These are phyloP conservation scores for Penicillium sp. DNA, from an alignment of 2,329 filamentous ascomycete species.

Conservation along the genomic window DNA sequence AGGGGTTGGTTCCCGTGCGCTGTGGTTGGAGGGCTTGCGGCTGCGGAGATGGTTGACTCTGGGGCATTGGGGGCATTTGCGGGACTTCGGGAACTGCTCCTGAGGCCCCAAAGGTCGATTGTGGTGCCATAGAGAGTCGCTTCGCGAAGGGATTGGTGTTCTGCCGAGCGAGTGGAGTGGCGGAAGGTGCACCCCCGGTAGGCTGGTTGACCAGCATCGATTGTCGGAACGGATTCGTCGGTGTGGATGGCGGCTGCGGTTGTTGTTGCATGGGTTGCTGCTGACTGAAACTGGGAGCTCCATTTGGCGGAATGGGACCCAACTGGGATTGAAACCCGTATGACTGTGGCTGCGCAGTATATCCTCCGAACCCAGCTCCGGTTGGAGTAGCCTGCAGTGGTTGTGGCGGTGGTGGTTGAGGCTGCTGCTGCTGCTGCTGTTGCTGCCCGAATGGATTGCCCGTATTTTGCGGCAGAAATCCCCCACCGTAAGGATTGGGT, in stretches of 20 bases:
- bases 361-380: conserved; percentile 78
- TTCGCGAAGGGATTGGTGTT: conserved; percentile 87
- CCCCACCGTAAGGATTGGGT: conserved; percentile 23
- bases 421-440: conserved; percentile 22
- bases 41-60: conserved; percentile 34
- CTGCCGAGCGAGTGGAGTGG: conserved; percentile 51
- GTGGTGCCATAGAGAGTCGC: conserved; percentile 37
- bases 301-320: conserved; percentile 47
- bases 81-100: conserved; percentile 9
- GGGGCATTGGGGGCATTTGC: conserved; percentile 26
- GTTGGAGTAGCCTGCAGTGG: conserved; percentile 58
- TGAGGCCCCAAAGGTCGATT: conserved; percentile 20
- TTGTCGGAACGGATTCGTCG: conserved; percentile 87
- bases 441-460: conserved; percentile 36
- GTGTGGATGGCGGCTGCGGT: conserved; percentile 38
- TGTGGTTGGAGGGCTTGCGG: conserved; percentile 48
- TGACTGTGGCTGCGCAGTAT: conserved; percentile 63
- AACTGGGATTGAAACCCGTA: conserved; percentile 41
- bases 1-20: conserved; percentile 67
- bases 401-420: conserved; percentile 43
- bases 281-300: conserved; percentile 43
- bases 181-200: conserved; percentile 46
- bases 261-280: conserved; percentile 34
- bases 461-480: conserved; percentile 24
- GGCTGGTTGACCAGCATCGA: conserved; percentile 62